Evolutionary conservation across 331 rosid species (phyloP).

Genomic region (Stylosanthes scabra): DNA sequence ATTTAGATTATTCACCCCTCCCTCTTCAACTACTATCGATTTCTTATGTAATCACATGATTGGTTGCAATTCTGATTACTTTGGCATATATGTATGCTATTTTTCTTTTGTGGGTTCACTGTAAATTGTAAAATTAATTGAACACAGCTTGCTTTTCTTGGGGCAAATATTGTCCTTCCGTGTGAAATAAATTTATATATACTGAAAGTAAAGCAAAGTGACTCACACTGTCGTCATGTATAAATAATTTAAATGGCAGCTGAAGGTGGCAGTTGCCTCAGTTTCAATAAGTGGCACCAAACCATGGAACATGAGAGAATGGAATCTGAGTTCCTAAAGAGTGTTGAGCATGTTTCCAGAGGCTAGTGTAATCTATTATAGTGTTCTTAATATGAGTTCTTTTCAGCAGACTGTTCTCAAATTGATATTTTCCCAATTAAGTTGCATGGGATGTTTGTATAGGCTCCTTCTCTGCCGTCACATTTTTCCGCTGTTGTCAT

Average conservation of each 20-base stretch:
- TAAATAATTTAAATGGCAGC: not conserved
- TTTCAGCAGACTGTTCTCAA: not conserved
- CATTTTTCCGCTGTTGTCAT: not conserved
- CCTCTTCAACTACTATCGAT: not conserved
- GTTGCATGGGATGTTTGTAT: not conserved
- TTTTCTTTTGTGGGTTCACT: not conserved
- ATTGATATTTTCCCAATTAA: slow-evolving; percentile 15
- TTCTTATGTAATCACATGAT: slow-evolving; percentile 4
- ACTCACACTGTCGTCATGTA: not conserved
- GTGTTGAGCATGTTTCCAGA: not conserved
- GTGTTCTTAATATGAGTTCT: slow-evolving; percentile 7
- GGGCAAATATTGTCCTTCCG: not conserved
- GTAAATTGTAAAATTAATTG: not conserved
- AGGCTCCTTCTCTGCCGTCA: not conserved
- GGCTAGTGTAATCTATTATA: slow-evolving; percentile 1
- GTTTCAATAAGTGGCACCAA: not conserved
- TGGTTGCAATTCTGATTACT: slow-evolving; percentile 1
- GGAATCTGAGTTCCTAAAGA: not conserved
- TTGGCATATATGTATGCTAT: not conserved
- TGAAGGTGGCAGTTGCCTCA: not conserved
- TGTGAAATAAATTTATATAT: not conserved
- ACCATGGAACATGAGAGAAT: not conserved
- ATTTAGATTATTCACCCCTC: not conserved
- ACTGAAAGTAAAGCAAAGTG: not conserved
- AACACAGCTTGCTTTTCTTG: not conserved